These are phyloP conservation scores for Coniophora puteana DNA, from an alignment of 1,284 basidiomycete genomes.

Conservation along the genomic window DNA sequence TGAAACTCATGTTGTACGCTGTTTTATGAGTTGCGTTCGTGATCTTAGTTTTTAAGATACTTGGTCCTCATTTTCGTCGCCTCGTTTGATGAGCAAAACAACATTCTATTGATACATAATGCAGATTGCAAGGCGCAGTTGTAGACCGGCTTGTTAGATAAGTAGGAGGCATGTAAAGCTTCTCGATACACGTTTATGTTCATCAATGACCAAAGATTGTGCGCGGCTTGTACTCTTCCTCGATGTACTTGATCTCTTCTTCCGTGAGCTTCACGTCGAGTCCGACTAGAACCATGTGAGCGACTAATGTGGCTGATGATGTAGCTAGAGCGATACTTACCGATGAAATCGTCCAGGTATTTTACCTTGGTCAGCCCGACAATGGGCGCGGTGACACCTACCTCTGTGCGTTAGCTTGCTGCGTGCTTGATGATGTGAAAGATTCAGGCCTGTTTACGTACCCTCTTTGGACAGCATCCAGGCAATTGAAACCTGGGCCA, in stretches of 20 bases:
- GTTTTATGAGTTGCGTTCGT: too few species aligned
- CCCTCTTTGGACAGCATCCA: conserved; percentile 32
- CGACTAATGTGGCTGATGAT: neutral
- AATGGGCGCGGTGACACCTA: conserved; percentile 40
- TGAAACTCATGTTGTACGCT: too few species aligned
- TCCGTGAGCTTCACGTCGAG: conserved; percentile 36
- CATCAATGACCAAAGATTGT: conserved; percentile 35
- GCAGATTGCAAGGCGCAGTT: too few species aligned
- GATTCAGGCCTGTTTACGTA: too few species aligned
- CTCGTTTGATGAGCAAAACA: too few species aligned
- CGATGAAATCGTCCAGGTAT: conserved; percentile 41
- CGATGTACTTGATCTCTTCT: conserved; percentile 45
- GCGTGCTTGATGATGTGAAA: neutral
- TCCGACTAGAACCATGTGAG: conserved; percentile 24
- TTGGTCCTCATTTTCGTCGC: too few species aligned
- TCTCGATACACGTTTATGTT: too few species aligned
- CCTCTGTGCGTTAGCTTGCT: too few species aligned
- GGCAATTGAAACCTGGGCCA: conserved; percentile 43
- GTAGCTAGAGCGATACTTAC: conserved; percentile 24
- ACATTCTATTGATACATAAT: too few species aligned
- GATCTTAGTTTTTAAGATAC: too few species aligned
- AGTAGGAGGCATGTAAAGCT: too few species aligned
- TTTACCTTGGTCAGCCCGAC: conserved; percentile 43
- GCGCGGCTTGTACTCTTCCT: conserved; percentile 39
- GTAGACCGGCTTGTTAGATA: too few species aligned